Conservation (phyloP, 768 basidiomycete species). For the Aureoboletus auriporus region DNA sequence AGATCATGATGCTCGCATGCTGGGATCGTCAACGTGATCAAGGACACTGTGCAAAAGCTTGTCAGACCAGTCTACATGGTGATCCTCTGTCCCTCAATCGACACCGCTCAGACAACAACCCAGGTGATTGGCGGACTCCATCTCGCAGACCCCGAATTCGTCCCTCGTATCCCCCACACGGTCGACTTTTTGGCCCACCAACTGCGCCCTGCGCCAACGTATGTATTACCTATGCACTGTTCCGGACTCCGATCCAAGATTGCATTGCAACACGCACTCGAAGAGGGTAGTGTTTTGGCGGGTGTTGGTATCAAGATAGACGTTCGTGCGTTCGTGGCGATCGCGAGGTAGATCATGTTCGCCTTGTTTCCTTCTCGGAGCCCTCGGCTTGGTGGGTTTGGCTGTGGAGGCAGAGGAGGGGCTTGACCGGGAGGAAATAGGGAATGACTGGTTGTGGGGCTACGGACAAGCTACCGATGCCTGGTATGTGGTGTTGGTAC, state of each 20-base stretch:
- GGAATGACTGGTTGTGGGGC: conserved; percentile 20
- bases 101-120: too few species aligned
- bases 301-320: conserved; percentile 69
- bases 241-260: conserved; percentile 76
- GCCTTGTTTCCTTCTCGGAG: conserved; percentile 32
- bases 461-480: too few species aligned
- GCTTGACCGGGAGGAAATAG: conserved; percentile 54
- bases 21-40: conserved; percentile 80
- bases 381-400: conserved; percentile 24
- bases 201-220: conserved; percentile 59
- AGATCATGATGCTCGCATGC: conserved; percentile 78
- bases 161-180: conserved; percentile 61
- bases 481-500: conserved; percentile 28
- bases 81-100: not conserved
- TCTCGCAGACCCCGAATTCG: conserved; percentile 70
- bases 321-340: conserved; percentile 51
- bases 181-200: conserved; percentile 66
- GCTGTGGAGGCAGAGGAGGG: conserved; percentile 17
- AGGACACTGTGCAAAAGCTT: conserved; percentile 61
- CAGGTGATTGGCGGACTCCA: conserved; percentile 82
- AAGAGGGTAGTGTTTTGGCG: conserved; percentile 73
- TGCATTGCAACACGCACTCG: conserved; percentile 63
- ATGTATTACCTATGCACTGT: conserved; percentile 83
- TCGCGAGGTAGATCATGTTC: conserved; percentile 38
- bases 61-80: conserved; percentile 76